Base-by-base conservation (phyloP, 2,329 filamentous ascomycete genomes). In the Alternaria rosae region DNA sequence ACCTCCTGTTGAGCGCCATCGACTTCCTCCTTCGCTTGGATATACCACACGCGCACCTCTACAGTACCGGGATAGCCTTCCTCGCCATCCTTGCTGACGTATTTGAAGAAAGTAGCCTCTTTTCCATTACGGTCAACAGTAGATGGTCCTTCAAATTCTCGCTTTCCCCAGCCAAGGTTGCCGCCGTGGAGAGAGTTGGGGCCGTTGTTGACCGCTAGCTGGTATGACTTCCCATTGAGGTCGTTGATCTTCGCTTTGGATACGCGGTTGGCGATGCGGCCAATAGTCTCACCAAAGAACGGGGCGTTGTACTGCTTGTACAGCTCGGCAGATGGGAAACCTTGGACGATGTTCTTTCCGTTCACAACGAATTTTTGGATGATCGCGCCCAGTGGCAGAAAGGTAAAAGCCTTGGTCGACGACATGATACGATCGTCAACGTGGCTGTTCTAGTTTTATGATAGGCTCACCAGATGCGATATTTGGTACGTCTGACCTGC, bases 271-370 rank as follows among this genome's bases (percentile, higher is more conserved):
- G 93, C 86, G 28, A 88, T 84, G 41, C 87, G 92, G 57, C 95
- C 95, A 77, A 98, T 97, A 45, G 93, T 98, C 78, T 94, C 94
- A 67, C 95, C 94, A 76, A 97, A 98, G 83, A 89, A 94, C 2
- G 92, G 89, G 11, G 80, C 83, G 82, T 95, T 94, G 84, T 94
- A 67, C 70, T 87, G 82, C 67, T 86, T 86, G 82, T 97, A 97
- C 63, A 90, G 87, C 45, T 91, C 88, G 55, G 91, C 87, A 13
- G 86, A 89, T 17, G 91, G 87, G 82, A 97, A 97, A 55, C 90
- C 89, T 70, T 95, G 91, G 21, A 97, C 94, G 68, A 99, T 95
- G 82, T 97, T 95, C 76, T 87, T 83, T 66, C 88, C 91, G 62
- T 86, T 91, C 70, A 98, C 87, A 50, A 85, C 86, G 83, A 97